Base-by-base conservation (phyloP, 192 early-diverging fungal species). In the Entomortierella chlamydospora region DNA sequence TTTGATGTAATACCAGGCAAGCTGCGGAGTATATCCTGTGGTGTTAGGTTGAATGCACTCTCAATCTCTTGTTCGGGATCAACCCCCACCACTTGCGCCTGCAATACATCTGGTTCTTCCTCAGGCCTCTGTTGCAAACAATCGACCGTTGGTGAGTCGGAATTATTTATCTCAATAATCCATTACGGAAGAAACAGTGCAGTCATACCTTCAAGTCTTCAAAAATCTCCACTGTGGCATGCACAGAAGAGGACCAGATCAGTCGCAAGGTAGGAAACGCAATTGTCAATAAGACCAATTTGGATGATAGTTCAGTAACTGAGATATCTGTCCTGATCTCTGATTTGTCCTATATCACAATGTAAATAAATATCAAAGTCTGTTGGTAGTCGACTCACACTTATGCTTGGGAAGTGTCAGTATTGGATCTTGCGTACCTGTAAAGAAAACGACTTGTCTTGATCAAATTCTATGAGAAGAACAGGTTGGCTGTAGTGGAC, bases 381-480 rank as follows among this genome's bases (percentile, higher is more conserved):
- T 47, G 57, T 39, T 42, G 18, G 15, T 34, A 25, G 39, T 85
- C 57, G 41, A 74, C 60, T 54, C 57, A 71, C 72, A 20, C 20
- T 17, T 12, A 17, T 20, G 4, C 15, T 17, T 12, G 20, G 45
- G 2, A 47, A 20, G 20, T 3, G 45, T 47, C 45, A 47, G 2
- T 12, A 4, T 47, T 12, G 15, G 15, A 83, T 64, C 59, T 83
- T 81, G 52, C 81, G 70, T 72, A 90, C 89, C 80, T 89, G 89
- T 58, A 94, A 82, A 41, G 91, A 88, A 57, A 97, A 97, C 25
- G 94, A 88, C 71, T 92, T 93, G 64, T 90, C 90, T 58, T 89
- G 81, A 51, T 97, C 93, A 83, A 98, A 98, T 81, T 99, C 98
- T 58, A 99, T 95, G 47, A 99, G 70, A 52, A 99, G 83, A 10